Percentiles rank a stretch among this genome's conserved stretches.
These are phyloP conservation scores for Syncephalastrum contaminatum DNA, from an alignment of 371 early-diverging fungal genomes.

Conservation along the genomic window DNA sequence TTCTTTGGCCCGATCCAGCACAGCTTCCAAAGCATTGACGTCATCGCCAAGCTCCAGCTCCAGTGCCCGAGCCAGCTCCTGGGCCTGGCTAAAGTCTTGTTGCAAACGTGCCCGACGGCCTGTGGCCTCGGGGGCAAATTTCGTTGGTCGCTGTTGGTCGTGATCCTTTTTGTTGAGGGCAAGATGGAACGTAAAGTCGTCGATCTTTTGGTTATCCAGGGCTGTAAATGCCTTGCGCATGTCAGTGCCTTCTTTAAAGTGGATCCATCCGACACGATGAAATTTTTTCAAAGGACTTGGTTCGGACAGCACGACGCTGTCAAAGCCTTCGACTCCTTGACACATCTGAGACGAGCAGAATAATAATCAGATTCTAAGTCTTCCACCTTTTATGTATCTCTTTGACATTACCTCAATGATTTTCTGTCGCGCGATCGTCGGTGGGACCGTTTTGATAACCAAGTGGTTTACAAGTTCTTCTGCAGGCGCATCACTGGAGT, in stretches of 20 bases:
- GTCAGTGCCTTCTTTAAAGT: conserved; percentile 81
- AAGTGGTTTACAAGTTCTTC: conserved; percentile 53
- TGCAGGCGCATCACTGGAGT: conserved; percentile 14
- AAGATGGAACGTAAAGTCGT: conserved; percentile 75
- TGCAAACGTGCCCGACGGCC: conserved; percentile 64
- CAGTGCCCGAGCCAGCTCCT: conserved; percentile 54
- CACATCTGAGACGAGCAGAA: conserved; percentile 54
- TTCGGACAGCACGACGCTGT: conserved; percentile 84
- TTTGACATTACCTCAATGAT: conserved; percentile 64
- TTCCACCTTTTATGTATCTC: background rate
- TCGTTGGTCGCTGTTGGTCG: conserved; percentile 45
- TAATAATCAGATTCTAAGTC: background rate
- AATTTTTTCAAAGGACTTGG: conserved; percentile 83
- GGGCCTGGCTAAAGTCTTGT: conserved; percentile 65
- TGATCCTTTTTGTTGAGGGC: conserved; percentile 60
- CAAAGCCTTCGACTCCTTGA: conserved; percentile 71
- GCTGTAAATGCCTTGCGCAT: conserved; percentile 67
- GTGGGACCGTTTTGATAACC: conserved; percentile 83
- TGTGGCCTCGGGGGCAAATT: conserved; percentile 64
- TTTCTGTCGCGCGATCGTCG: conserved; percentile 68
- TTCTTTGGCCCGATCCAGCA: conserved; percentile 35
- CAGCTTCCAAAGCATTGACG: conserved; percentile 26
- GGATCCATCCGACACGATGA: conserved; percentile 92
- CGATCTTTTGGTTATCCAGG: conserved; percentile 67
- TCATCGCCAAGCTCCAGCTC: conserved; percentile 61